These are phyloP conservation scores for Pinus albicaulis DNA, from an alignment of 75 land plant genomes.

Conservation along the genomic window DNA sequence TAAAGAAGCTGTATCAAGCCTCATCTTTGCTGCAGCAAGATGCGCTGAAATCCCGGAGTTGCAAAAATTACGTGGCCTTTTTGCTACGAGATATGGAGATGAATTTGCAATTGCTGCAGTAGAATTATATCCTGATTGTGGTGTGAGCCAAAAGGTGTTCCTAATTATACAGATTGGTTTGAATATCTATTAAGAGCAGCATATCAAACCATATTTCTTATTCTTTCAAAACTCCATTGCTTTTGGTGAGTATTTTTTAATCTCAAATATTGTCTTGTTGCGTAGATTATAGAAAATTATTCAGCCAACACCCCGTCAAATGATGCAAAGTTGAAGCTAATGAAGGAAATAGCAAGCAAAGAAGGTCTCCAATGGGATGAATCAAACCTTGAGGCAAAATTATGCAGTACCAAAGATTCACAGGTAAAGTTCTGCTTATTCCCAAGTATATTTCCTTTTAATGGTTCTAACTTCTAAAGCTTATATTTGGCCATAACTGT, in stretches of 20 bases:
- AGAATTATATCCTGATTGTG: constrained; percentile 11
- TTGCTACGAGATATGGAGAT: constrained; percentile 17
- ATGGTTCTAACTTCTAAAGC: not conserved
- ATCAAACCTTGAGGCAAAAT: constrained; percentile 2
- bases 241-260: not conserved
- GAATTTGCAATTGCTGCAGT: constrained; percentile 15
- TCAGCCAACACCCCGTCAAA: not conserved
- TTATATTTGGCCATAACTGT: not conserved
- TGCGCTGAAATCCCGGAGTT: constrained; percentile 16
- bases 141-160: constrained; percentile 11
- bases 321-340: constrained; percentile 17
- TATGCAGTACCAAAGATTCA: not conserved
- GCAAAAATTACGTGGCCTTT: constrained; percentile 12
- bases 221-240: not conserved
- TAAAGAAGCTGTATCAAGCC: constrained; percentile 15
- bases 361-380: constrained; percentile 13
- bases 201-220: not conserved
- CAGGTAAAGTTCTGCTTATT: not conserved
- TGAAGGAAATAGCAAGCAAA: constrained; percentile 16
- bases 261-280: not conserved
- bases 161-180: not conserved
- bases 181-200: not conserved
- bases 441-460: not conserved
- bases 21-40: constrained; percentile 19
- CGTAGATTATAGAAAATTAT: constrained; percentile 13